A percentile compares a stretch with the other conserved stretches of the same genome.
These are phyloP conservation scores for Lyophyllum decastes DNA, from an alignment of 768 basidiomycete species.

Conservation along the genomic window DNA sequence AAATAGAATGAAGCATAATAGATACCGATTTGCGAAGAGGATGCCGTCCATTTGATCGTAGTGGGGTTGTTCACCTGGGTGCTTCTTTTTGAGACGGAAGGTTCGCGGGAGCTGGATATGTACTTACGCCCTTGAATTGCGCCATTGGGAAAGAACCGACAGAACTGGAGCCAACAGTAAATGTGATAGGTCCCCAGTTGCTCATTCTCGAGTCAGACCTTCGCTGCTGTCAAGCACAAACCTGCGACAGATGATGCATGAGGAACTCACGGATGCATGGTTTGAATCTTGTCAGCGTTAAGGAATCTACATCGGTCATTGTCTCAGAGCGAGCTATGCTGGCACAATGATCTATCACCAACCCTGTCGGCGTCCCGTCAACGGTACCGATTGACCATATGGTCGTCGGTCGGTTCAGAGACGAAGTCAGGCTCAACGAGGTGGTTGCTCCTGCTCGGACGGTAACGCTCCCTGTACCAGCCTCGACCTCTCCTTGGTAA, in stretches of 20 bases:
- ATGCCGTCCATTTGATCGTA: conserved; percentile 41
- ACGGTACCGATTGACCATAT: conserved; percentile 50
- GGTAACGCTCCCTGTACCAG: conserved; percentile 41
- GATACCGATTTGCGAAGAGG: conserved; percentile 43
- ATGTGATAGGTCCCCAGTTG: conserved; percentile 47
- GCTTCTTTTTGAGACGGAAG: neutral
- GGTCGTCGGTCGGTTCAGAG: conserved; percentile 32
- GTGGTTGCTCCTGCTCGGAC: conserved; percentile 42
- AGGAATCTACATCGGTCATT: conserved; percentile 32
- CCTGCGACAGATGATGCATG: neutral
- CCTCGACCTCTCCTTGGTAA: conserved; percentile 47
- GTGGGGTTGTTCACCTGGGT: conserved; percentile 43
- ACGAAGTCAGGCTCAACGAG: conserved; percentile 30
- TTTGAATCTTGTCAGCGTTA: conserved; percentile 51
- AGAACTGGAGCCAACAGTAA: conserved; percentile 41
- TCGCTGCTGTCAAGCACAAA: neutral
- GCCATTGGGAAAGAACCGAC: conserved; percentile 50
- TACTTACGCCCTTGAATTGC: conserved; percentile 40
- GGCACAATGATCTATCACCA: neutral
- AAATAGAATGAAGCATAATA: neutral
- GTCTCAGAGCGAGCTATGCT: neutral
- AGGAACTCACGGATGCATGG: conserved; percentile 46
- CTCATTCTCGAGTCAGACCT: conserved; percentile 48
- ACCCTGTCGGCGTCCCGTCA: conserved; percentile 48
- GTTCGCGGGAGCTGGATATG: neutral